Conservation (phyloP, 2,329 filamentous ascomycete genomes). For the Colletotrichum magnum region DNA sequence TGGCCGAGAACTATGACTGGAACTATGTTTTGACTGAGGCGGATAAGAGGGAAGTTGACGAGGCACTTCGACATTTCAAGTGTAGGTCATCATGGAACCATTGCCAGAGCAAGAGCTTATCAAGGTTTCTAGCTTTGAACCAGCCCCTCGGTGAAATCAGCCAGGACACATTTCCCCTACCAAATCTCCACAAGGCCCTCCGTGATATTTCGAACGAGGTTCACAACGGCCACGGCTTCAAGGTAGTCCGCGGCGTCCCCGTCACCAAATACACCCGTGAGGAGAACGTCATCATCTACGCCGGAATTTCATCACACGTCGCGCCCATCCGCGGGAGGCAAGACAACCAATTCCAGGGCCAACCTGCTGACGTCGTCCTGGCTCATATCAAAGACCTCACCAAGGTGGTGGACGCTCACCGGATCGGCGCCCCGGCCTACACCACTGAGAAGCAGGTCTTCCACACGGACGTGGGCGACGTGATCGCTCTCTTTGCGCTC, state of each 20-base stretch:
- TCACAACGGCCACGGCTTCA: conserved; percentile 72
- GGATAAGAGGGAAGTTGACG: conserved; percentile 64
- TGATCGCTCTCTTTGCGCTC: conserved; percentile 71
- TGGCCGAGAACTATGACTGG: conserved; percentile 66
- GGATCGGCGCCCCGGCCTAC: conserved; percentile 71
- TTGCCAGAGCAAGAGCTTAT: not conserved
- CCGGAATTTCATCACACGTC: conserved; percentile 72
- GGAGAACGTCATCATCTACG: conserved; percentile 72
- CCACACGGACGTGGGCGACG: conserved; percentile 73
- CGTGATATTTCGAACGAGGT: conserved; percentile 67
- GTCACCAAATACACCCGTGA: conserved; percentile 66
- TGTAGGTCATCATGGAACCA: conserved; percentile 3
- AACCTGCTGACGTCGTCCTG: conserved; percentile 66
- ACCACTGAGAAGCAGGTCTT: conserved; percentile 74
- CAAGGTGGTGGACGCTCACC: conserved; percentile 46
- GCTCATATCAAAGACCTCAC: conserved; percentile 75
- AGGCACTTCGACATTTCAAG: conserved; percentile 37
- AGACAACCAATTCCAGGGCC: conserved; percentile 60
- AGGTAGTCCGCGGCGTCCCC: conserved; percentile 70
- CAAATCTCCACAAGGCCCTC: conserved; percentile 63
- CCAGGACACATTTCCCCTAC: conserved; percentile 69
- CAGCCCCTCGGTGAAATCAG: conserved; percentile 39
- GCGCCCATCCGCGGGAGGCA: conserved; percentile 67
- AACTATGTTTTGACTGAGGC: conserved; percentile 61
- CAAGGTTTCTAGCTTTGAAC: conserved; percentile 1